A percentile compares a stretch with the other conserved stretches of the same genome.
These are phyloP conservation scores for Stenogyne calaminthoides DNA, from an alignment of 305 asterid genomes.

Conservation along the genomic window DNA sequence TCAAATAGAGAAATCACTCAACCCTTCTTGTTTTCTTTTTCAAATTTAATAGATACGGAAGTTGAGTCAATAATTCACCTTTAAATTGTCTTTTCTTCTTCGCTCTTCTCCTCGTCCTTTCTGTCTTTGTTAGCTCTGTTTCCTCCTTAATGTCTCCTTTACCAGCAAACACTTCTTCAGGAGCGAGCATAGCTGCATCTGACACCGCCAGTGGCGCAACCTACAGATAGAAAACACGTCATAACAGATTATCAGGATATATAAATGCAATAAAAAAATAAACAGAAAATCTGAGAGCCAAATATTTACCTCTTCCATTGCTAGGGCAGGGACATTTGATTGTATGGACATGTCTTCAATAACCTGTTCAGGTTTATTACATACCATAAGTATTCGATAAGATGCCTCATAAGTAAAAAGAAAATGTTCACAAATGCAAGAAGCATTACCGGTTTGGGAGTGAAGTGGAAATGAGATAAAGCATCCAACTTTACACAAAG, in stretches of 20 bases:
- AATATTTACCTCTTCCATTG: conserved; percentile 87
- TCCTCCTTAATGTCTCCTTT: conserved; percentile 94
- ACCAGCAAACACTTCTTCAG: conserved; percentile 92
- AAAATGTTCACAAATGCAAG: conserved; percentile 16
- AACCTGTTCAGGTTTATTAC: conserved; percentile 48
- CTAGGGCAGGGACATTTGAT: conserved; percentile 91
- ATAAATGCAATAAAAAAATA: neutral
- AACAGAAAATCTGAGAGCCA: neutral
- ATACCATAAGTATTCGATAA: conserved; percentile 24
- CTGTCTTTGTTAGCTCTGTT: conserved; percentile 76
- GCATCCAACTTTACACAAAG: conserved; percentile 92
- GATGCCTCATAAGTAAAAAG: neutral
- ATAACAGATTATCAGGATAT: neutral
- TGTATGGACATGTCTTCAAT: conserved; percentile 93
- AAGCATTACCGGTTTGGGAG: conserved; percentile 86
- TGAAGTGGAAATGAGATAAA: conserved; percentile 93
- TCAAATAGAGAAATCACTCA: conserved; percentile 2
- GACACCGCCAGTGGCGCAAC: conserved; percentile 94
- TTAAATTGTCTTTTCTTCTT: conserved; percentile 81
- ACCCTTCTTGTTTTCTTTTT: neutral
- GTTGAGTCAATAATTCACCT: conserved; percentile 44
- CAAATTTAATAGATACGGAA: neutral
- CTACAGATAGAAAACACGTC: conserved; percentile 41
- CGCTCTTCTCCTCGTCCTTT: conserved; percentile 89
- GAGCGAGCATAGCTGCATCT: conserved; percentile 98